Evolutionary conservation across 345 rosid genomes (phyloP).

Genomic region (Moricandia arvensis): DNA sequence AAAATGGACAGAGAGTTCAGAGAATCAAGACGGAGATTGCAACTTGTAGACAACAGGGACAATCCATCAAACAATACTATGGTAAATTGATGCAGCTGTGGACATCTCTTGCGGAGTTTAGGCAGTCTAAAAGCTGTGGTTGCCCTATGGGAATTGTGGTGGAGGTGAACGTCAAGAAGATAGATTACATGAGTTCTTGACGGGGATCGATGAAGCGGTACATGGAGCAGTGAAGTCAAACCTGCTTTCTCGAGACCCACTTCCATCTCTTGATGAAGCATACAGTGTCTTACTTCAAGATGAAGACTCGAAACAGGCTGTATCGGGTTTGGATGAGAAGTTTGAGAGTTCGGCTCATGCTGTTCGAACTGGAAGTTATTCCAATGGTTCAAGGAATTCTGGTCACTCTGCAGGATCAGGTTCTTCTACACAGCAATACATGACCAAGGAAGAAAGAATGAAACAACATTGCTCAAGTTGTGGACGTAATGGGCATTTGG

Average conservation of each 20-base stretch:
- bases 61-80: background rate
- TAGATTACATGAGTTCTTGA: background rate
- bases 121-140: background rate
- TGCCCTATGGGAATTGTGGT: background rate
- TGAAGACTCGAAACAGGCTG: background rate
- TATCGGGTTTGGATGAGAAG: background rate
- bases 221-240: background rate
- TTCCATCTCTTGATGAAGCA: background rate
- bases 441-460: background rate
- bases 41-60: background rate
- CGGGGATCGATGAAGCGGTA: background rate
- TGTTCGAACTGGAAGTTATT: background rate
- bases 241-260: background rate
- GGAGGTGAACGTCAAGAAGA: background rate
- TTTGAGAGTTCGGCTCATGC: background rate
- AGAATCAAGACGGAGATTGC: background rate
- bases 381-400: background rate
- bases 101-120: background rate
- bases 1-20: background rate
- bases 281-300: background rate
- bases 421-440: background rate
- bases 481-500: background rate
- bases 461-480: background rate
- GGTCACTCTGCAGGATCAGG: background rate
- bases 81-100: background rate